Evolutionary conservation across 192 early-diverging fungal species (phyloP).

Genomic region (Coemansia sp.): DNA sequence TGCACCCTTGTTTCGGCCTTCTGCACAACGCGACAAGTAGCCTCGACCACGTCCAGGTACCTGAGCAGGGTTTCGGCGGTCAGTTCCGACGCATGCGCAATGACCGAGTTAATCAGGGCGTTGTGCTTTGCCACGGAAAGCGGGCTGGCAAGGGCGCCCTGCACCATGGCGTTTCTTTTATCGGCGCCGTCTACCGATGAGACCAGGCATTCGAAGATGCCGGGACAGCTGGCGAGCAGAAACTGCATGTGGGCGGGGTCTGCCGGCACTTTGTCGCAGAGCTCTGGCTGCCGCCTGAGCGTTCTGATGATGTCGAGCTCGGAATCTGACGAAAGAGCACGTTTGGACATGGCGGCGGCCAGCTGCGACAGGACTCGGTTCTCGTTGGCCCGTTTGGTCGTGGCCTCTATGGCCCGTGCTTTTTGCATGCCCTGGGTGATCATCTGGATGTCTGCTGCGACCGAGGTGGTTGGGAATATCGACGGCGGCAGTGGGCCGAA

Average conservation of each 20-base stretch:
- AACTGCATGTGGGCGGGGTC: constrained; percentile 14
- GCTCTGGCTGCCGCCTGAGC: constrained; percentile 20
- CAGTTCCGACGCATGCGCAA: constrained; percentile 10
- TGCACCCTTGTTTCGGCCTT: constrained; percentile 18
- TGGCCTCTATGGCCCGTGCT: constrained; percentile 15
- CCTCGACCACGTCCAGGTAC: constrained; percentile 44
- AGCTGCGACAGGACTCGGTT: constrained; percentile 19
- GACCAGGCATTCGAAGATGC: background rate
- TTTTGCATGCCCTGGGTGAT: constrained; percentile 14
- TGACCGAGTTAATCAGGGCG: constrained; percentile 22
- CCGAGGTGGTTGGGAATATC: background rate
- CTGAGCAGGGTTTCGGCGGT: constrained; percentile 22
- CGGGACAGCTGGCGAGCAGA: background rate
- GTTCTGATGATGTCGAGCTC: constrained; percentile 2
- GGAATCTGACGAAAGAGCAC: background rate
- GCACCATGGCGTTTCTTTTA: constrained; percentile 18
- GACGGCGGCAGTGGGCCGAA: constrained; percentile 20
- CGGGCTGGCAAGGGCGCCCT: constrained; percentile 22
- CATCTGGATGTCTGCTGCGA: constrained; percentile 12
- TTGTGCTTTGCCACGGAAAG: constrained; percentile 38
- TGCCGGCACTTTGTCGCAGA: constrained; percentile 12
- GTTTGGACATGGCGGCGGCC: constrained; percentile 6
- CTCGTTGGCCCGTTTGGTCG: constrained; percentile 10
- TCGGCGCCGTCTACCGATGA: background rate
- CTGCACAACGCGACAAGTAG: constrained; percentile 32